Evolutionary conservation across 2,329 filamentous ascomycete species (phyloP).

Genomic region (Colletotrichum destructivum): DNA sequence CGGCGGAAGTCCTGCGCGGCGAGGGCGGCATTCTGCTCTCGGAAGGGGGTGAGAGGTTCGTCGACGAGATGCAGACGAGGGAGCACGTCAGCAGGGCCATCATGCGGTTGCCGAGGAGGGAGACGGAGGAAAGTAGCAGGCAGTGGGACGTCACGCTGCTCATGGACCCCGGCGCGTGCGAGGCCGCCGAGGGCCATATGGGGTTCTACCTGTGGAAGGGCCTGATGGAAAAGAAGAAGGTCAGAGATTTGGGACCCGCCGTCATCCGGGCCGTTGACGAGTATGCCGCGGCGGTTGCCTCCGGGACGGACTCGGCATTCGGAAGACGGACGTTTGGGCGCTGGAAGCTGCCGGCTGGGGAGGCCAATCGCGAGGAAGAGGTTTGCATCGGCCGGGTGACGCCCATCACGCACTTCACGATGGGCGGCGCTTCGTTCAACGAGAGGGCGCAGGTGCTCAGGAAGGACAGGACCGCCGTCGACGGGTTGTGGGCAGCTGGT

Average conservation of each 20-base stretch:
- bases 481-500: slow-evolving; percentile 74
- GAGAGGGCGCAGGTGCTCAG: slow-evolving; percentile 66
- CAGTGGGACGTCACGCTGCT: slow-evolving; percentile 74
- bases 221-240: slow-evolving; percentile 69
- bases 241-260: slow-evolving; percentile 62
- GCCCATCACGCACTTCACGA: slow-evolving; percentile 77
- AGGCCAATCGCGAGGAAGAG: slow-evolving; percentile 64
- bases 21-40: slow-evolving; percentile 73
- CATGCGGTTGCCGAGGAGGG: slow-evolving; percentile 55
- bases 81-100: slow-evolving; percentile 70
- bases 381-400: slow-evolving; percentile 74
- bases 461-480: slow-evolving; percentile 56
- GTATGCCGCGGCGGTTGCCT: slow-evolving; percentile 63
- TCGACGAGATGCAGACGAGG: slow-evolving; percentile 75
- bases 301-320: slow-evolving; percentile 58
- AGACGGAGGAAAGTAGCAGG: slow-evolving; percentile 49
- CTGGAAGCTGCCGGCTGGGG: slow-evolving; percentile 64
- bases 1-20: slow-evolving; percentile 74
- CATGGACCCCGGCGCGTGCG: slow-evolving; percentile 71
- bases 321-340: slow-evolving; percentile 67
- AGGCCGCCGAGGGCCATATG: slow-evolving; percentile 68
- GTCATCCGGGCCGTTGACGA: slow-evolving; percentile 61
- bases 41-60: slow-evolving; percentile 64
- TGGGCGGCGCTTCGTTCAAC: slow-evolving; percentile 75
- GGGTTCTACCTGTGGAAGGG: slow-evolving; percentile 77